phyloP scores from a whole-genome alignment of 2,329 filamentous ascomycete genomes.

The Madurella mycetomatis region DNA sequence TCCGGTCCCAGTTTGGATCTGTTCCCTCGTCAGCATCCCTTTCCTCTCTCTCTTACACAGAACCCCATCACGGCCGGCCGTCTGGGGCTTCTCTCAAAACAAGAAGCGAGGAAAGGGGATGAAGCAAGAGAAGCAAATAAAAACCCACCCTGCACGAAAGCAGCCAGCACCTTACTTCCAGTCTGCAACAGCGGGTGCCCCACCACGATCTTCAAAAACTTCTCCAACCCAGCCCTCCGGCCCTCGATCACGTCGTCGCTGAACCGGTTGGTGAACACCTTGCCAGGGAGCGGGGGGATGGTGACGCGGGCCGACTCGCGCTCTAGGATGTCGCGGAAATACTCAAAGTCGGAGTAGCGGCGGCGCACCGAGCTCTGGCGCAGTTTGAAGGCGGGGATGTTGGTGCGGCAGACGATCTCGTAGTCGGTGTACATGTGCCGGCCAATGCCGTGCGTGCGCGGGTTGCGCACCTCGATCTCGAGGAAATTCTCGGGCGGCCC shows the following conservation, averaged over 20 bases:
- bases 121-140: background rate
- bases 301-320: conserved; percentile 90
- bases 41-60: too few relatives aligned
- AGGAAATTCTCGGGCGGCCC: conserved; percentile 97
- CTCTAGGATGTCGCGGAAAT: conserved; percentile 97
- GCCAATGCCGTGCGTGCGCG: conserved; percentile 89
- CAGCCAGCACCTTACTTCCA: conserved; percentile 90
- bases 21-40: background rate
- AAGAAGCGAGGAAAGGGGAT: background rate
- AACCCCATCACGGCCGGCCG: too few relatives aligned
- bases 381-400: conserved; percentile 98
- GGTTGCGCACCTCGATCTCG: conserved; percentile 95
- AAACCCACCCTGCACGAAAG: conserved; percentile 85
- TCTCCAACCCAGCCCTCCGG: conserved; percentile 81
- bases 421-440: conserved; percentile 98
- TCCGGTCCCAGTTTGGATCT: conserved; percentile 89
- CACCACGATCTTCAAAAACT: conserved; percentile 96
- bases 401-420: conserved; percentile 95
- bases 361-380: conserved; percentile 82
- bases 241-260: conserved; percentile 98
- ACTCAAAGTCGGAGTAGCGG: conserved; percentile 97
- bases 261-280: conserved; percentile 97
- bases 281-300: conserved; percentile 91
- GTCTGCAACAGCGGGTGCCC: conserved; percentile 96
- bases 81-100: too few relatives aligned